A percentile compares a stretch with the other conserved stretches of the same genome.
These are phyloP conservation scores for Beta lomatogona DNA, from an alignment of 179 eudicot genomes.

Conservation along the genomic window DNA sequence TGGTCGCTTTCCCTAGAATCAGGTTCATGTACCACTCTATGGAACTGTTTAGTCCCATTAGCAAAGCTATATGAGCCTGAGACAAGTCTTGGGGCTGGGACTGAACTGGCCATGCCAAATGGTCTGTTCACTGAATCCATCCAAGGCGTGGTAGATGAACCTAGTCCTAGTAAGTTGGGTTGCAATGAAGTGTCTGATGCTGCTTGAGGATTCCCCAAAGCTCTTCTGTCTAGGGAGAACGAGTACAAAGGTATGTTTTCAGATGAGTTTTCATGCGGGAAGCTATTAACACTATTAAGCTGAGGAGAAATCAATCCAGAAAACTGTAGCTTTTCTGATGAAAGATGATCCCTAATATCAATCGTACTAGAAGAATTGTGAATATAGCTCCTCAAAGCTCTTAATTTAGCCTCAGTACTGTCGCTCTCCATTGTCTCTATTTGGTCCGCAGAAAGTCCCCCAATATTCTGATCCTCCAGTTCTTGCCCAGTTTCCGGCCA, in stretches of 20 bases:
- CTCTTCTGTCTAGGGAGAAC: conserved; percentile 71
- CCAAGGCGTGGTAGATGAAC: conserved; percentile 79
- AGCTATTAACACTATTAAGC: conserved; percentile 62
- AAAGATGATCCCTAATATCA: conserved; percentile 56
- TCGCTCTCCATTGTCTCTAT: conserved; percentile 42
- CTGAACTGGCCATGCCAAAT: conserved; percentile 75
- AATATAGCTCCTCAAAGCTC: conserved; percentile 52
- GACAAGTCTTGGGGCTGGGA: conserved; percentile 71
- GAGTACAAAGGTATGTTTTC: conserved; percentile 95
- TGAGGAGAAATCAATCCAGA: conserved; percentile 92
- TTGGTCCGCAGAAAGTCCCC: conserved; percentile 34
- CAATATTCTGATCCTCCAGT: conserved; percentile 35
- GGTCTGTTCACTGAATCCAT: conserved; percentile 72
- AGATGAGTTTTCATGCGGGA: conserved; percentile 67
- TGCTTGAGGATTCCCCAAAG: conserved; percentile 55
- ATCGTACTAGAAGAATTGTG: conserved; percentile 51
- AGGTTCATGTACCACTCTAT: conserved; percentile 93
- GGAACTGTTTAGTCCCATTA: conserved; percentile 70
- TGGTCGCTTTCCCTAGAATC: conserved; percentile 80
- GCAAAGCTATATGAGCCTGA: conserved; percentile 78
- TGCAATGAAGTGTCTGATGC: conserved; percentile 67
- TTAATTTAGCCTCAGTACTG: conserved; percentile 50
- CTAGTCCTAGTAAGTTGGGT: conserved; percentile 54
- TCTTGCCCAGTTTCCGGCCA: conserved; percentile 60
- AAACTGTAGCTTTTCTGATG: conserved; percentile 73